phyloP scores from a whole-genome alignment of 2,329 filamentous ascomycete genomes.

The Chaetomium strumarium region DNA sequence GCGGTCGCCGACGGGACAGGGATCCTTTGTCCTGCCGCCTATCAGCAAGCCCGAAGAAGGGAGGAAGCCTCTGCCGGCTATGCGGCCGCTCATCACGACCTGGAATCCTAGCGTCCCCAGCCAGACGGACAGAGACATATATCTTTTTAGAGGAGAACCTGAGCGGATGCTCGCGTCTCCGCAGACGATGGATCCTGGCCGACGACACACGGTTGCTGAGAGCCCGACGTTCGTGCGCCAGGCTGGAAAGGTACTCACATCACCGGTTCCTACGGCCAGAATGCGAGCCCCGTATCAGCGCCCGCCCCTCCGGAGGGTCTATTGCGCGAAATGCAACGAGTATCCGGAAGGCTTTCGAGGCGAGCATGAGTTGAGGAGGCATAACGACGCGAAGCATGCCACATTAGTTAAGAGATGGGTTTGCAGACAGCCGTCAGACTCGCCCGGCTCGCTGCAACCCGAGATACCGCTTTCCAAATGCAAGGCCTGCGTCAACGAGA shows the following conservation, averaged over 20 bases:
- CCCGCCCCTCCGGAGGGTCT: conserved; percentile 62
- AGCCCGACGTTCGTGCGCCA: conserved; percentile 38
- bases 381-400: conserved; percentile 55
- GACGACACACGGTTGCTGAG: conserved; percentile 44
- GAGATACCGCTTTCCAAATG: conserved; percentile 48
- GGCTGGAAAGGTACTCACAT: conserved; percentile 36
- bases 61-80: conserved; percentile 36
- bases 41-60: conserved; percentile 31
- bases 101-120: conserved; percentile 29
- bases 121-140: conserved; percentile 28
- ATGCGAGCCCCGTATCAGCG: conserved; percentile 44
- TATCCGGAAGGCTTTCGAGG: conserved; percentile 84
- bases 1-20: conserved; percentile 31
- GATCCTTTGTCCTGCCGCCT: conserved; percentile 30
- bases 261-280: conserved; percentile 37
- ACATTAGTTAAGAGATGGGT: conserved; percentile 51
- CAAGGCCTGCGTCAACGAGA: conserved; percentile 51
- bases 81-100: conserved; percentile 34
- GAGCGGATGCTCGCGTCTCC: conserved; percentile 31
- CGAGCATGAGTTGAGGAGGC: conserved; percentile 75
- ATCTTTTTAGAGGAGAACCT: conserved; percentile 24
- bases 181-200: conserved; percentile 29
- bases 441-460: conserved; percentile 39
- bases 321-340: conserved; percentile 72
- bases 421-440: conserved; percentile 45